Percentiles rank a stretch among this genome's conserved stretches.
Conservation (phyloP, 2,329 filamentous ascomycete genomes). For the Ascochyta clinopodiicola region DNA sequence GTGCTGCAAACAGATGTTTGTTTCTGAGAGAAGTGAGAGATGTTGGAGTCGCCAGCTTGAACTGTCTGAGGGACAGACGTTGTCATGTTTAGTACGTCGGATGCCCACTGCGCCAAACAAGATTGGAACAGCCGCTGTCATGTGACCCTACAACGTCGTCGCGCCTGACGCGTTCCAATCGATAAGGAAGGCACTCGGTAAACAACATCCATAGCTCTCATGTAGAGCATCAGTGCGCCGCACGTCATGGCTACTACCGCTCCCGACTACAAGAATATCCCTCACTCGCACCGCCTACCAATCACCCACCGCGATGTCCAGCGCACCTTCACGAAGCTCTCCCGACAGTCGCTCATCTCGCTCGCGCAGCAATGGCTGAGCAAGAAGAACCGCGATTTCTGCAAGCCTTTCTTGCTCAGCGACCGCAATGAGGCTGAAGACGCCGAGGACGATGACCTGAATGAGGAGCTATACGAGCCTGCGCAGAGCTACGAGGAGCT, state of each 20-base stretch:
- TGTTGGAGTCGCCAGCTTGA: neutral
- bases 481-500: constrained; percentile 70
- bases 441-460: constrained; percentile 58
- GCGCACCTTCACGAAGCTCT: constrained; percentile 73
- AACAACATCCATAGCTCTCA: constrained; percentile 30
- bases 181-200: constrained; percentile 27
- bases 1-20: neutral
- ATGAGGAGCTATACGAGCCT: constrained; percentile 71
- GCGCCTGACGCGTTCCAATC: constrained; percentile 24
- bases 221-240: constrained; percentile 40
- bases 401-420: constrained; percentile 63
- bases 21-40: neutral
- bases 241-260: constrained; percentile 64
- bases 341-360: constrained; percentile 73
- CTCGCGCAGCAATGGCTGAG: constrained; percentile 81
- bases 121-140: neutral
- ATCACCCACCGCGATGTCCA: constrained; percentile 68
- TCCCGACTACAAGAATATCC: constrained; percentile 73
- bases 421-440: constrained; percentile 55
- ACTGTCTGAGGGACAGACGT: neutral
- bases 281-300: constrained; percentile 73
- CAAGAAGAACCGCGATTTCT: constrained; percentile 66
- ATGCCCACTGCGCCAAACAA: neutral
- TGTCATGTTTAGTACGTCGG: neutral
- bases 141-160: neutral